Percentiles rank a stretch among this genome's conserved stretches.
Conservation (phyloP, 2,329 filamentous ascomycete species). For the Talaromyces marneffei region DNA sequence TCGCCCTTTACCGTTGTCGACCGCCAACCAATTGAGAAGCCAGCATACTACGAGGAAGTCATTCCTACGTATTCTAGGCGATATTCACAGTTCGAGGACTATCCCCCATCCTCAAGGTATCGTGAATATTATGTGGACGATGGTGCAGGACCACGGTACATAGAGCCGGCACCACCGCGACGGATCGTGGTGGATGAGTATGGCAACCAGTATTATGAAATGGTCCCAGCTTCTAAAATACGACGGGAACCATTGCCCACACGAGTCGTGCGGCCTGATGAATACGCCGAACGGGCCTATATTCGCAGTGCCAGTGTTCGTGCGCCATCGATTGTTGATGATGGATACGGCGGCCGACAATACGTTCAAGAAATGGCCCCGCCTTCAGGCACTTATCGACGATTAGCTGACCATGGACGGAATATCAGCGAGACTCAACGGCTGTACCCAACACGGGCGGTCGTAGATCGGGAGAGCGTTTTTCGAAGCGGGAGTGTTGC, state of each 20-base stretch:
- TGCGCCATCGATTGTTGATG: slow-evolving; percentile 39
- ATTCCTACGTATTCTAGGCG: slow-evolving; percentile 28
- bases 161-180: slow-evolving; percentile 52
- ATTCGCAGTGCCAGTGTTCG: slow-evolving; percentile 32
- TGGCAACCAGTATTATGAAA: slow-evolving; percentile 70
- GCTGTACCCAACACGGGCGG: slow-evolving; percentile 25
- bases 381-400: slow-evolving; percentile 37
- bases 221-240: slow-evolving; percentile 37
- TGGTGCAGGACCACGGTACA: slow-evolving; percentile 40
- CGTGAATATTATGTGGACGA: slow-evolving; percentile 40
- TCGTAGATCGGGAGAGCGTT: slow-evolving; percentile 31
- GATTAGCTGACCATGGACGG: slow-evolving; percentile 34
- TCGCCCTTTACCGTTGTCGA: slow-evolving; percentile 38
- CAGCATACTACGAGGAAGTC: slow-evolving; percentile 36
- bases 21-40: slow-evolving; percentile 33
- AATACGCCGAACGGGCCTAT: slow-evolving; percentile 30
- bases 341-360: slow-evolving; percentile 35
- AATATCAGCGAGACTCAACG: slow-evolving; percentile 27
- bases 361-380: slow-evolving; percentile 44
- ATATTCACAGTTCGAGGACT: slow-evolving; percentile 34
- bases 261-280: slow-evolving; percentile 27
- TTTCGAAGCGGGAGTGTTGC: slow-evolving; percentile 38
- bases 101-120: slow-evolving; percentile 30
- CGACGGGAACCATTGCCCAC: slow-evolving; percentile 30
- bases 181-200: slow-evolving; percentile 76